phyloP scores from a whole-genome alignment of 805 yeast species.

The Myxozyma nipponensis region DNA sequence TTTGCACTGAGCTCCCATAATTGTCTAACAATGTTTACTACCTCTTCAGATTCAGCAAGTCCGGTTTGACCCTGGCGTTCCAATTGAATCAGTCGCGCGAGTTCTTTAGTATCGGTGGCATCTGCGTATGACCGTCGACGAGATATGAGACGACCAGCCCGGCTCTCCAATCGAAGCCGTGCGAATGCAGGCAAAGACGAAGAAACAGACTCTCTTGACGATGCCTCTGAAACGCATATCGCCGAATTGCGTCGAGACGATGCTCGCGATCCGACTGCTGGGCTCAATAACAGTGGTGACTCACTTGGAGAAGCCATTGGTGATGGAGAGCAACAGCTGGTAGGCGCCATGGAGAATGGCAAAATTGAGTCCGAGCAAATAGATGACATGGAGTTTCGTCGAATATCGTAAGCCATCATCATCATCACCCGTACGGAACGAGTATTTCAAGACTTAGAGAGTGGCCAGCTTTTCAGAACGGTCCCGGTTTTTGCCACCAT shows the following conservation, averaged over 20 bases:
- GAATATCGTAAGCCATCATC: background rate
- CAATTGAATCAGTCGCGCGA: background rate
- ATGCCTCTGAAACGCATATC: background rate
- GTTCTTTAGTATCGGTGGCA: background rate
- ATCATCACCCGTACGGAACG: no score
- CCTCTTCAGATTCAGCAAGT: background rate
- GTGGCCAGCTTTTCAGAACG: no score
- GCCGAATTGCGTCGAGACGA: no score
- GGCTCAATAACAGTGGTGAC: background rate
- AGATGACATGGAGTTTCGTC: background rate
- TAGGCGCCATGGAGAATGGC: background rate
- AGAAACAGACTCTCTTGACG: background rate
- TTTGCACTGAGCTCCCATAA: background rate
- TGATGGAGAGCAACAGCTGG: background rate
- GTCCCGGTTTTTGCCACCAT: no score
- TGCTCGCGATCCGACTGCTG: background rate
- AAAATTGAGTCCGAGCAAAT: background rate
- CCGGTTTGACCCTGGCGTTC: background rate
- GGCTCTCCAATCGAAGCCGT: background rate
- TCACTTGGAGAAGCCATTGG: background rate
- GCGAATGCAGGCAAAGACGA: background rate
- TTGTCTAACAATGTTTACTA: background rate
- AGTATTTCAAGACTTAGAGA: no score
- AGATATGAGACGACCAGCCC: background rate
- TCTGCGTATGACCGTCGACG: background rate